Conservation (phyloP, 139 green algal genomes). For the Closterium sp. region DNA sequence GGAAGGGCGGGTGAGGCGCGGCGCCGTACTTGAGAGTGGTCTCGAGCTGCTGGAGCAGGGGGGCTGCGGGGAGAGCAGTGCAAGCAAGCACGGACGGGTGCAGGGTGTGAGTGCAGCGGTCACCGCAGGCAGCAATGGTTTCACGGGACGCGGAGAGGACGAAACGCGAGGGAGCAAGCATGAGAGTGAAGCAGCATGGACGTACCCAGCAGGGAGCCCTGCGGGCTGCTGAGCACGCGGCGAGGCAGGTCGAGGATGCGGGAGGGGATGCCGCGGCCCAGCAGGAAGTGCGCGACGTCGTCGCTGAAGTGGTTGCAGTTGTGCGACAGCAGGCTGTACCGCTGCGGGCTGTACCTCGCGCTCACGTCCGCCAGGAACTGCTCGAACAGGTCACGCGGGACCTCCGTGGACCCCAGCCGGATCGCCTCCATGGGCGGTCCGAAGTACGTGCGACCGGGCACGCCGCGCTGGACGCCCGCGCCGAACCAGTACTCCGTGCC, state of each 20-base stretch:
- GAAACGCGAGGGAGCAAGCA: not conserved
- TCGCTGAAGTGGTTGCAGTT: constrained; percentile 61
- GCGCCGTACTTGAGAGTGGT: not conserved
- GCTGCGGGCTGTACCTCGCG: constrained; percentile 17
- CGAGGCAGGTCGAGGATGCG: constrained; percentile 45
- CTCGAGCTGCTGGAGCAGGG: constrained; percentile 38
- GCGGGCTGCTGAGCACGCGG: constrained; percentile 45
- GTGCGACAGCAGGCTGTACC: constrained; percentile 53
- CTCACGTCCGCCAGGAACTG: constrained; percentile 51
- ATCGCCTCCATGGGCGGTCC: constrained; percentile 47
- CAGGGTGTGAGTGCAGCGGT: not conserved
- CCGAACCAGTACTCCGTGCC: constrained; percentile 53
- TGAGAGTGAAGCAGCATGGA: not conserved
- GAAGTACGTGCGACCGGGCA: constrained; percentile 34
- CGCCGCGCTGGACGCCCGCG: constrained; percentile 26
- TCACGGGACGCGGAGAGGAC: not conserved
- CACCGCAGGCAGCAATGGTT: not conserved
- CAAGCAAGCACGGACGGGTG: not conserved
- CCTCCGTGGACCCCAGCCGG: constrained; percentile 36
- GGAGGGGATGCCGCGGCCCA: constrained; percentile 52
- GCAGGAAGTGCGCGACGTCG: constrained; percentile 49
- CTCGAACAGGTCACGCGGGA: constrained; percentile 43
- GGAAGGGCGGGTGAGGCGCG: not conserved
- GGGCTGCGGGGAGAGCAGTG: not conserved
- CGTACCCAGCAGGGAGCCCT: constrained; percentile 43